Percentiles rank a stretch among this genome's conserved stretches.
These are phyloP conservation scores for Solanum chmielewskii DNA, from an alignment of 257 asterid genomes.

Conservation along the genomic window DNA sequence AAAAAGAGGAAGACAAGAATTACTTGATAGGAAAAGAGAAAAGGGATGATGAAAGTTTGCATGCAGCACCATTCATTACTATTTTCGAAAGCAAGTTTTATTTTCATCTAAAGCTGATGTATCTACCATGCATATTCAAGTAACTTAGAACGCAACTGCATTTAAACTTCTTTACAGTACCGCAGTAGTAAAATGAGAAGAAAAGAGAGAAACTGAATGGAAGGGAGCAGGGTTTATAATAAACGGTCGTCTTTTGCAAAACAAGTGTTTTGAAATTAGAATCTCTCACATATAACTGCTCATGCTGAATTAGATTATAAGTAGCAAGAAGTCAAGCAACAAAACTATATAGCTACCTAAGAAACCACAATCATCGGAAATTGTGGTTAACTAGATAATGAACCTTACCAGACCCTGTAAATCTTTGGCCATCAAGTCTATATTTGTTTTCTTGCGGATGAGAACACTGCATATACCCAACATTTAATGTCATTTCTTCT, in stretches of 20 bases:
- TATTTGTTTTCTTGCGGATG: constrained; percentile 49
- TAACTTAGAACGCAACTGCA: background rate
- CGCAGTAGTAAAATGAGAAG: background rate
- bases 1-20: background rate
- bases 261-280: background rate
- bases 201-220: background rate
- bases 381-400: background rate
- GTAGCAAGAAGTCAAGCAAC: background rate
- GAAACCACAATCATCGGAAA: background rate
- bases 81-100: background rate
- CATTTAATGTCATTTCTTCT: constrained; percentile 1
- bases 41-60: background rate
- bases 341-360: background rate
- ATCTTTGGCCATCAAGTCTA: constrained; percentile 59
- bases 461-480: constrained; percentile 54
- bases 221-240: background rate
- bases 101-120: background rate
- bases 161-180: background rate
- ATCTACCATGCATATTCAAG: background rate
- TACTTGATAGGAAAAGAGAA: background rate
- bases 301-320: background rate
- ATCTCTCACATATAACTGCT: background rate
- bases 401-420: constrained; percentile 53
- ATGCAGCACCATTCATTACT: background rate
- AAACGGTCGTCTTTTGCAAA: background rate